Evolutionary conservation across 352 stramenopile genomes (phyloP).

Genomic region (Phytophthora quininea): DNA sequence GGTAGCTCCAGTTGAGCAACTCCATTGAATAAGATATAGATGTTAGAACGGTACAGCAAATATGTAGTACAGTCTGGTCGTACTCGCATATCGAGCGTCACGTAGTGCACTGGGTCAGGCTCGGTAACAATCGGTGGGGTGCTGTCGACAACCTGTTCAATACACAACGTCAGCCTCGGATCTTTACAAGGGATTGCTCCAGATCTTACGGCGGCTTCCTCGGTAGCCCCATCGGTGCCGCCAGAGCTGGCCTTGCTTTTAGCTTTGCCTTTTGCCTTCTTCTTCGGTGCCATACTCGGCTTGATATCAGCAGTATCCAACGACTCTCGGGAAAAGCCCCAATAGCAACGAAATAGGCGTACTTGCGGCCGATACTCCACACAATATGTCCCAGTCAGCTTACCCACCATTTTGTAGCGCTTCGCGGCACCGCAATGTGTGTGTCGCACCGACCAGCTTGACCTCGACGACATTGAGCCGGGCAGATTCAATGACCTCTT

Average conservation of each 20-base stretch:
- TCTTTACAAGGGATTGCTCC: neutral
- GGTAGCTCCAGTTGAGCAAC: slow-evolving; percentile 70
- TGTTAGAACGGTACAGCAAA: neutral
- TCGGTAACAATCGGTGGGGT: slow-evolving; percentile 44
- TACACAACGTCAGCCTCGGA: neutral
- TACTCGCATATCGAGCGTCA: slow-evolving; percentile 67
- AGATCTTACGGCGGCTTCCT: slow-evolving; percentile 21
- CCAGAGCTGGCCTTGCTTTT: slow-evolving; percentile 28
- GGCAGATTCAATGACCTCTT: no score
- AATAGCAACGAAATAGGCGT: neutral
- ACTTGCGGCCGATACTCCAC: no score
- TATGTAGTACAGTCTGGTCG: neutral
- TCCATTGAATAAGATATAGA: slow-evolving; percentile 17
- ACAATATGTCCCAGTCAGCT: no score
- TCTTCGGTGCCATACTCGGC: slow-evolving; percentile 44
- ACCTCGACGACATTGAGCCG: no score
- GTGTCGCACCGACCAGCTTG: no score
- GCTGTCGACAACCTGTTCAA: slow-evolving; percentile 36
- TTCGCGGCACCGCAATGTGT: no score
- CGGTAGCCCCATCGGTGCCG: slow-evolving; percentile 13
- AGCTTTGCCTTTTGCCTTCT: slow-evolving; percentile 44
- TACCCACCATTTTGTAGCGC: no score
- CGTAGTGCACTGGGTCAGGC: slow-evolving; percentile 46
- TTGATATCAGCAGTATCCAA: neutral
- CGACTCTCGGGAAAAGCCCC: neutral